Conservation (phyloP, 2,329 filamentous ascomycete species). For the Hypoxylon sp. region DNA sequence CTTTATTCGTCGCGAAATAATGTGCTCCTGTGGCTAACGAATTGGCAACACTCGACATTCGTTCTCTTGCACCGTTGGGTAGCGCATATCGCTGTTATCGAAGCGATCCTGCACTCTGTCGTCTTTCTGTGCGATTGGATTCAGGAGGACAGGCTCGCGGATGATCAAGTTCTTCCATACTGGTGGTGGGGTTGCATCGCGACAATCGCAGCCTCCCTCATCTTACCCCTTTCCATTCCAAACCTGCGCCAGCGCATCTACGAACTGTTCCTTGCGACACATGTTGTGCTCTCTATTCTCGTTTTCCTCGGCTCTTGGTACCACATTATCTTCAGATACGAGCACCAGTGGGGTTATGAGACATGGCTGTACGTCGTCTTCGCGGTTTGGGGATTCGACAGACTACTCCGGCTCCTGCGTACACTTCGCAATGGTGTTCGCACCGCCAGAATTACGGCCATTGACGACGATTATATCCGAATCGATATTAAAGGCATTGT, state of each 20-base stretch:
- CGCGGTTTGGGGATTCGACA: constrained; percentile 59
- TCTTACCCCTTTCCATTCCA: constrained; percentile 48
- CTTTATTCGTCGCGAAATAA: constrained; percentile 58
- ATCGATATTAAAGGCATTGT: constrained; percentile 59
- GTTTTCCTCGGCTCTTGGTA: constrained; percentile 53
- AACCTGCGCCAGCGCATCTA: constrained; percentile 49
- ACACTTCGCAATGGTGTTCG: constrained; percentile 58
- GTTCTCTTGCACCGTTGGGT: constrained; percentile 57
- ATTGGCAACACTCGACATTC: constrained; percentile 57
- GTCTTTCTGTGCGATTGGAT: constrained; percentile 28
- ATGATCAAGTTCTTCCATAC: constrained; percentile 50
- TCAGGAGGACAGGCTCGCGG: constrained; percentile 3
- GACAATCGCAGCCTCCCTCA: constrained; percentile 47
- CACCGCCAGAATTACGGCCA: constrained; percentile 56
- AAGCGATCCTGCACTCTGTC: constrained; percentile 51
- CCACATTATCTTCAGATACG: constrained; percentile 49
- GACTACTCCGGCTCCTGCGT: constrained; percentile 58
- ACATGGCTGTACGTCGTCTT: constrained; percentile 47
- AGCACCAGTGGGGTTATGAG: constrained; percentile 12
- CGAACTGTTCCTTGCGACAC: constrained; percentile 41
- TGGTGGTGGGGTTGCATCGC: constrained; percentile 58
- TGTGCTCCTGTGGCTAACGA: constrained; percentile 56
- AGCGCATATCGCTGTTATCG: constrained; percentile 47
- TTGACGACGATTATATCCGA: constrained; percentile 55
- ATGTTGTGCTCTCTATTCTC: constrained; percentile 35